Evolutionary conservation across 345 rosid species (phyloP).

Genomic region (Mercurialis annua): DNA sequence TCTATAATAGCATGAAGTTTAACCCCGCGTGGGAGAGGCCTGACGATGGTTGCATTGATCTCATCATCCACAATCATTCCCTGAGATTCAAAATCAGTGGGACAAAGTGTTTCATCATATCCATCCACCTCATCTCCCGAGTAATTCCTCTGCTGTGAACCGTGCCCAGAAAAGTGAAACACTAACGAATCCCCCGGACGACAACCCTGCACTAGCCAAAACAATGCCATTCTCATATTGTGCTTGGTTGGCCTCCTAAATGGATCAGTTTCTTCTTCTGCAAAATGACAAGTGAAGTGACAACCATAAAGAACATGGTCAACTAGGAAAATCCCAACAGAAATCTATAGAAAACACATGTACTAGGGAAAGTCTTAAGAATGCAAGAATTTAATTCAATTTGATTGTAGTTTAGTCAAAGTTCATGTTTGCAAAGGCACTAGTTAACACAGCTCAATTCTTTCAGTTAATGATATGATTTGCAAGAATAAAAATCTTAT

Average conservation of each 20-base stretch:
- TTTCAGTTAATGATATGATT: too few species aligned
- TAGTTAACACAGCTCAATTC: too few species aligned
- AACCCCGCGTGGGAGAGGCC: slow-evolving; percentile 78
- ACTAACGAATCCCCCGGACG: slow-evolving; percentile 80
- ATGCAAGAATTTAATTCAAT: too few species aligned
- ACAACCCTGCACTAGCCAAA: slow-evolving; percentile 69
- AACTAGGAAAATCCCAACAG: background rate
- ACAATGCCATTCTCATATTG: slow-evolving; percentile 69
- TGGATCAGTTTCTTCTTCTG: slow-evolving; percentile 80
- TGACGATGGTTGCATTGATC: slow-evolving; percentile 71
- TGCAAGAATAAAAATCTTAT: too few species aligned
- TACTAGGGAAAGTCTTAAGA: background rate
- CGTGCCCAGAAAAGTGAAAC: slow-evolving; percentile 91
- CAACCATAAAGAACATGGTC: background rate
- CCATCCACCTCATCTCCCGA: slow-evolving; percentile 82
- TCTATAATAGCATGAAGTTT: slow-evolving; percentile 88
- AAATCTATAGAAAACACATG: too few species aligned
- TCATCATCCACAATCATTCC: slow-evolving; percentile 90
- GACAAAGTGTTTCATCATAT: slow-evolving; percentile 85
- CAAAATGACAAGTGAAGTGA: slow-evolving; percentile 12
- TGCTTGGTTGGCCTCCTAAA: slow-evolving; percentile 55
- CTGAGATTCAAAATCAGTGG: slow-evolving; percentile 54
- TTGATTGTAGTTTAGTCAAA: too few species aligned
- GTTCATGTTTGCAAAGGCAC: too few species aligned
- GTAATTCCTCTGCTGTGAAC: slow-evolving; percentile 59